These are phyloP conservation scores for Tylopilus sp. DNA, from an alignment of 768 basidiomycete genomes.

Conservation along the genomic window DNA sequence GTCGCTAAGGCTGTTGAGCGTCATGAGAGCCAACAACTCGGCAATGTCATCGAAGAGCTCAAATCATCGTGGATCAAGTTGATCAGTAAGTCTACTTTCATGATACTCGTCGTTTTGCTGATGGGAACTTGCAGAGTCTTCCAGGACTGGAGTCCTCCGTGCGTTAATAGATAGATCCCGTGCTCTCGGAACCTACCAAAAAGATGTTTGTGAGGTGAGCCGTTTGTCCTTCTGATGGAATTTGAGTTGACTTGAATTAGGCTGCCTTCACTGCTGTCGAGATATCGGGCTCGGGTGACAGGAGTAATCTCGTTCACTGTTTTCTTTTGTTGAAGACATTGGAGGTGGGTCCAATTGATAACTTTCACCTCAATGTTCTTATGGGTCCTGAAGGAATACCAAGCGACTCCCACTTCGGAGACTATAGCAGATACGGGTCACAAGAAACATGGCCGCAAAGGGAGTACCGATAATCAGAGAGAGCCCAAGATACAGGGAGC, in stretches of 20 bases:
- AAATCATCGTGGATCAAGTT: conserved; percentile 54
- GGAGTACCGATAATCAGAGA: conserved; percentile 33
- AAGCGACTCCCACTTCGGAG: conserved; percentile 7
- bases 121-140: conserved; percentile 43
- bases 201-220: conserved; percentile 56
- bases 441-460: conserved; percentile 14
- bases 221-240: neutral
- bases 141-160: conserved; percentile 74
- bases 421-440: conserved; percentile 9
- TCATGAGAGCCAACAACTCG: conserved; percentile 52
- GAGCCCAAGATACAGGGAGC: conserved; percentile 83
- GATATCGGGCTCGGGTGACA: conserved; percentile 46
- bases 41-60: conserved; percentile 57
- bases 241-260: conserved; percentile 36
- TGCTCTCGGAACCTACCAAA: conserved; percentile 43
- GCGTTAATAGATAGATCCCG: conserved; percentile 69
- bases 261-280: conserved; percentile 59
- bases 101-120: neutral
- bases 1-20: conserved; percentile 75
- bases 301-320: conserved; percentile 59
- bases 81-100: conserved; percentile 53
- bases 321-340: conserved; percentile 52
- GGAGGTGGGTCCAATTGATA: conserved; percentile 37
- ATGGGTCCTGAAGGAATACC: conserved; percentile 23
- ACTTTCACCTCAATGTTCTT: neutral